phyloP scores from a whole-genome alignment of 108 stramenopile genomes.

The Cyclotella cryptica region DNA sequence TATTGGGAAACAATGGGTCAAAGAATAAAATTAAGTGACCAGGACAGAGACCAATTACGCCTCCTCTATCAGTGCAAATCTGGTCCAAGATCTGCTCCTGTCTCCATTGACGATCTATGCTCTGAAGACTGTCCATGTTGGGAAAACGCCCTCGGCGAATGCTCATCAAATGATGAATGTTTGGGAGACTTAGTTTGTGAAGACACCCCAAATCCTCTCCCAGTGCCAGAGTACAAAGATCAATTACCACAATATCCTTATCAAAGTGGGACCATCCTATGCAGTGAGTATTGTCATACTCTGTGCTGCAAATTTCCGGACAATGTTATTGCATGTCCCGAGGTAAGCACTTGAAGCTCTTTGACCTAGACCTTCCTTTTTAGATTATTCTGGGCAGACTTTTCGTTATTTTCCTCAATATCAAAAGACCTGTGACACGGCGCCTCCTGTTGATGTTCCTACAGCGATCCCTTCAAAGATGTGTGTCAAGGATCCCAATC shows the following conservation, averaged over 20 bases:
- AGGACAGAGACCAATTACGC: slow-evolving; percentile 46
- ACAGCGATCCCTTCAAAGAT: slow-evolving; percentile 9
- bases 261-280: background rate
- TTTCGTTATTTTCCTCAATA: background rate
- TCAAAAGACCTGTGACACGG: slow-evolving; percentile 10
- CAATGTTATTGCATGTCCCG: slow-evolving; percentile 18
- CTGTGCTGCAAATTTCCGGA: slow-evolving; percentile 23
- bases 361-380: background rate
- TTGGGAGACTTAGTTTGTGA: slow-evolving; percentile 52
- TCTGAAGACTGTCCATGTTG: slow-evolving; percentile 51
- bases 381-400: too few species aligned
- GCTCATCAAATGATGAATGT: slow-evolving; percentile 53
- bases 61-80: slow-evolving; percentile 50
- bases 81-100: slow-evolving; percentile 23
- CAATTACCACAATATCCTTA: slow-evolving; percentile 12
- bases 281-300: slow-evolving; percentile 20
- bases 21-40: slow-evolving; percentile 38
- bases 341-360: background rate
- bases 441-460: background rate
- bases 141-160: slow-evolving; percentile 44
- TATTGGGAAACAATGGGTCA: slow-evolving; percentile 52
- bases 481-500: slow-evolving; percentile 9
- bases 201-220: slow-evolving; percentile 17
- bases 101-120: slow-evolving; percentile 41
- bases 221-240: slow-evolving; percentile 9